phyloP scores from a whole-genome alignment of 495 filamentous ascomycete genomes.

The Penicillium argentinense region DNA sequence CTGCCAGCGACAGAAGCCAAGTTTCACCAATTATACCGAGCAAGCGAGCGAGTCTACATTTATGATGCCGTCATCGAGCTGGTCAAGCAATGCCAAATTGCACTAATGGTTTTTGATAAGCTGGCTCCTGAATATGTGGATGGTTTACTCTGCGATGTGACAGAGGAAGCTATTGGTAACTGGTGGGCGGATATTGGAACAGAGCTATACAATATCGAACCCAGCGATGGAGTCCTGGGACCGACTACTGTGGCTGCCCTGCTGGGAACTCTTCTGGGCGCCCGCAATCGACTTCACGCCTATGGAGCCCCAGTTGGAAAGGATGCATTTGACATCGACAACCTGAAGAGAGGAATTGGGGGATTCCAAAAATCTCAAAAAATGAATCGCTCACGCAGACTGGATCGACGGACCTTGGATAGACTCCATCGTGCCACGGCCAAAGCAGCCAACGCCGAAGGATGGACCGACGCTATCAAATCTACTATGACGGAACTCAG shows the following conservation, averaged over 20 bases:
- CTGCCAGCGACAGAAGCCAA: constrained; percentile 81
- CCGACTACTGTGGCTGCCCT: constrained; percentile 90
- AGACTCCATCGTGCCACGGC: constrained; percentile 77
- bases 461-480: constrained; percentile 86
- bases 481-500: constrained; percentile 91
- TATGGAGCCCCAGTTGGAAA: constrained; percentile 84
- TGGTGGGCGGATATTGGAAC: constrained; percentile 97
- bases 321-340: constrained; percentile 85
- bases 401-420: constrained; percentile 82
- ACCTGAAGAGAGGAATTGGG: constrained; percentile 77
- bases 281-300: constrained; percentile 79
- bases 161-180: constrained; percentile 83
- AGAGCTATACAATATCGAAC: constrained; percentile 87
- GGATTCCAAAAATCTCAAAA: constrained; percentile 90
- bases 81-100: constrained; percentile 89
- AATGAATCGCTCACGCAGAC: constrained; percentile 67
- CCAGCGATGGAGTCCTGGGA: constrained; percentile 85
- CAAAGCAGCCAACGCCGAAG: constrained; percentile 82
- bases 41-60: constrained; percentile 74
- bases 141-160: constrained; percentile 88
- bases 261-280: constrained; percentile 83
- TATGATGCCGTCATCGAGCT: constrained; percentile 80
- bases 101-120: constrained; percentile 84
- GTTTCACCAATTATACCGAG: constrained; percentile 87
- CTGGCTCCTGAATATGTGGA: constrained; percentile 88